Evolutionary conservation across 805 yeast species (phyloP).

Genomic region (Candida endomychidarum): DNA sequence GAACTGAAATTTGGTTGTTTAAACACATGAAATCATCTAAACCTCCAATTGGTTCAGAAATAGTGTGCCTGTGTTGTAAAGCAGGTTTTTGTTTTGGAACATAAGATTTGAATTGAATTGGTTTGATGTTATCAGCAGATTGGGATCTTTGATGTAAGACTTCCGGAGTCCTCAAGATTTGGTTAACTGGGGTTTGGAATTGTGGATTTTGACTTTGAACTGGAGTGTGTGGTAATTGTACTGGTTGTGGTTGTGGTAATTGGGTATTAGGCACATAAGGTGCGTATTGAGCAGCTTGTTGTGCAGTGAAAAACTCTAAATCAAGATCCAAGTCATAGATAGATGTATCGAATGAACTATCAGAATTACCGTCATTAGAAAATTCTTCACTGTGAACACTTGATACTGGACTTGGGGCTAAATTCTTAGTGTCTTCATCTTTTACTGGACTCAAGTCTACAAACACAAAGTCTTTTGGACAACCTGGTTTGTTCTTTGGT

Average conservation of each 20-base stretch:
- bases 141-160: conserved; percentile 26
- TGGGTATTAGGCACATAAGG: not conserved
- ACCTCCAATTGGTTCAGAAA: conserved; percentile 24
- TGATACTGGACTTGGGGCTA: conserved; percentile 15
- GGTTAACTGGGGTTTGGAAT: conserved; percentile 22
- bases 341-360: conserved; percentile 10
- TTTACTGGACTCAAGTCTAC: conserved; percentile 46
- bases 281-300: too few species aligned
- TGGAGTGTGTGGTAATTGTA: conserved; percentile 18
- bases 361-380: conserved; percentile 1
- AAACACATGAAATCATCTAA: conserved; percentile 31
- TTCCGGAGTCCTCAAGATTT: conserved; percentile 16
- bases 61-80: conserved; percentile 23
- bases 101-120: conserved; percentile 21
- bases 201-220: conserved; percentile 23
- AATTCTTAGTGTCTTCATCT: conserved; percentile 17
- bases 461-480: conserved; percentile 46
- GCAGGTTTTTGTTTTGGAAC: conserved; percentile 16
- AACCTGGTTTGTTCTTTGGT: conserved; percentile 46
- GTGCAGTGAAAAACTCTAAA: conserved; percentile 1
- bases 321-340: conserved; percentile 12
- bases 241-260: conserved; percentile 1
- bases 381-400: conserved; percentile 6
- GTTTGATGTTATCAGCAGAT: conserved; percentile 21
- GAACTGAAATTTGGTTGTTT: conserved; percentile 22